A percentile compares a stretch with the other conserved stretches of the same genome.
Conservation (phyloP, 345 rosid genomes). For the Eucalyptus curtisii region DNA sequence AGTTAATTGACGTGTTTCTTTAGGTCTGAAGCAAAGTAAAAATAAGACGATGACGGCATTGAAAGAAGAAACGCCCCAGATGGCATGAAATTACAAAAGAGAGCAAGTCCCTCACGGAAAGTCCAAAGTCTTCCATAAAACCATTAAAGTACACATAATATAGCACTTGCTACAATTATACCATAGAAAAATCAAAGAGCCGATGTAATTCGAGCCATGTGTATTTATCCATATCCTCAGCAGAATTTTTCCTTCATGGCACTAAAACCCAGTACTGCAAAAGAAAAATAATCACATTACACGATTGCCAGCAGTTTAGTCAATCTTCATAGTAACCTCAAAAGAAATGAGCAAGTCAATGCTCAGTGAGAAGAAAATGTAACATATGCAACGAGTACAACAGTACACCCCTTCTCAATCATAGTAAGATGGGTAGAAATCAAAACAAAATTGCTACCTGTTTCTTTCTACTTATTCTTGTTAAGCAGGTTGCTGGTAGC, state of each 20-base stretch:
- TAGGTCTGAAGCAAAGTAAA: not conserved
- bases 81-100: not conserved
- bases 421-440: not conserved
- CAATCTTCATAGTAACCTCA: not conserved
- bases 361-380: not conserved
- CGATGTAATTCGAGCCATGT: not conserved
- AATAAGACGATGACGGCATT: not conserved
- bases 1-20: not conserved
- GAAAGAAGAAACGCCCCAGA: not conserved
- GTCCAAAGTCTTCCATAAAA: not conserved
- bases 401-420: not conserved
- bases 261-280: not conserved
- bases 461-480: not conserved
- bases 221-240: not conserved
- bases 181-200: not conserved
- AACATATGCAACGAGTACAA: not conserved
- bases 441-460: not conserved
- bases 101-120: not conserved
- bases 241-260: not conserved
- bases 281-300: not conserved
- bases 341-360: not conserved
- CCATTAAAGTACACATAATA: not conserved
- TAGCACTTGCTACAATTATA: not conserved
- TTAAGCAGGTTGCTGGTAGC: not conserved
- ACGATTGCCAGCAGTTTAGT: not conserved